Evolutionary conservation across 2,329 filamentous ascomycete genomes (phyloP), one percentile per base, ranked within the genome.

Genomic region (Pseudonectria buxi): DNA sequence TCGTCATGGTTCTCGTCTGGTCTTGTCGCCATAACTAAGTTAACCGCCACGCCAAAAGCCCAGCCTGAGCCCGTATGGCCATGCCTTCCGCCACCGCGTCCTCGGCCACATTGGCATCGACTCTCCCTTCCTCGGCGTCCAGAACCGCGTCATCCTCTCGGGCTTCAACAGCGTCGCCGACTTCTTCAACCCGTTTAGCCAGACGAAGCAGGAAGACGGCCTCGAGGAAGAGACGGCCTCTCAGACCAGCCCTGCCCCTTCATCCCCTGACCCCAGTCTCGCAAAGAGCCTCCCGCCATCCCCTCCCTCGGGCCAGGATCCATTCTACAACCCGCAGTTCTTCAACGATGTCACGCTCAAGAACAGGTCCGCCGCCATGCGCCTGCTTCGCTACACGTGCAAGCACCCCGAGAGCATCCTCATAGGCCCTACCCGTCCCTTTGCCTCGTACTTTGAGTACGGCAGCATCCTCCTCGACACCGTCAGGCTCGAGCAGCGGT

Each of bases 111-210:
- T 95, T 37, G 85, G 84, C 37, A 81, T 94, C 32, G 89, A 95
- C 59, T 83, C 85, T 0, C 89, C 89, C 0, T 87, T 94, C 39
- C 68, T 95, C 6, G 89, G 89, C 4, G 82, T 95, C 55, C 87
- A 95, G 59, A 88, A 87, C 2, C 85, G 89, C 6, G 83, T 95
- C 28, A 76, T 95, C 28, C 74, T 80, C n/a, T 84, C 84, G 26
- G 86, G 88, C 2, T 74, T 94, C 35, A 75, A 80, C 3, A 90
- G 86, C 53, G n/a, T n/a, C n/a, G n/a, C n/a, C n/a, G n/a, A n/a
- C n/a, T 69, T 94, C 10, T 92, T 95, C 58, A 64, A 69, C 25
- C 59, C 67, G 4, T 59, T 66, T 10, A 56, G 64, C 11, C 52
- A 48, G 14, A 46, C 45, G n/a, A 36, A 35, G 7, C 39, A 45